A percentile compares a stretch with the other conserved stretches of the same genome.
Conservation (phyloP, 306 rosid species). For the Rosa multiflora region DNA sequence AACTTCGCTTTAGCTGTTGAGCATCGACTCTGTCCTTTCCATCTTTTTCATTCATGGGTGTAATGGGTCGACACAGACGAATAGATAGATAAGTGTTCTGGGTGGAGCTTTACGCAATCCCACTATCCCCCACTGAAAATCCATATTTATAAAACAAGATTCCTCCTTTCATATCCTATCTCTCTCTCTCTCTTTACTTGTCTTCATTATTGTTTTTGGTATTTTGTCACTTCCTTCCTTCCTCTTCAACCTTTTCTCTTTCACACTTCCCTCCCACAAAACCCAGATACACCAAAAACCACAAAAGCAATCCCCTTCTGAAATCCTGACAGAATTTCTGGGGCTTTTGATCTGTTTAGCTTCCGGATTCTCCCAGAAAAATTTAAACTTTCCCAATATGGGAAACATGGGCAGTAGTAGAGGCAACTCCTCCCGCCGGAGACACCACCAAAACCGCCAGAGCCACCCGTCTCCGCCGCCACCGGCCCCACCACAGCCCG, state of each 20-base stretch:
- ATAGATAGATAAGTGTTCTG: constrained; percentile 18
- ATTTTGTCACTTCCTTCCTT: background rate
- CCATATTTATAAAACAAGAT: background rate
- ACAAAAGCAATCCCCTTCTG: background rate
- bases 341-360: background rate
- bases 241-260: background rate
- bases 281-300: background rate
- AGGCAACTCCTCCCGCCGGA: constrained; percentile 44
- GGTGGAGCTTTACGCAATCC: constrained; percentile 90
- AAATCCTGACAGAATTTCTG: background rate
- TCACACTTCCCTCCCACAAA: background rate
- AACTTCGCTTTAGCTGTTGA: constrained; percentile 2
- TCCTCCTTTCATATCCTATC: background rate
- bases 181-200: background rate
- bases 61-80: constrained; percentile 17
- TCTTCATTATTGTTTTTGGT: background rate
- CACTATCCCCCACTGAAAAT: constrained; percentile 33
- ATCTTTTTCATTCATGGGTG: no score
- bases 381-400: constrained; percentile 36
- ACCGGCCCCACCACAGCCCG: constrained; percentile 61
- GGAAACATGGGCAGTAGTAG: constrained; percentile 74
- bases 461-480: constrained; percentile 68
- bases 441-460: constrained; percentile 47
- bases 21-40: constrained; percentile 10
- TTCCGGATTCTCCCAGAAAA: background rate